Percentiles rank a stretch among this genome's conserved stretches.
These are phyloP conservation scores for Datisca glomerata DNA, from an alignment of 306 rosid genomes.

Conservation along the genomic window DNA sequence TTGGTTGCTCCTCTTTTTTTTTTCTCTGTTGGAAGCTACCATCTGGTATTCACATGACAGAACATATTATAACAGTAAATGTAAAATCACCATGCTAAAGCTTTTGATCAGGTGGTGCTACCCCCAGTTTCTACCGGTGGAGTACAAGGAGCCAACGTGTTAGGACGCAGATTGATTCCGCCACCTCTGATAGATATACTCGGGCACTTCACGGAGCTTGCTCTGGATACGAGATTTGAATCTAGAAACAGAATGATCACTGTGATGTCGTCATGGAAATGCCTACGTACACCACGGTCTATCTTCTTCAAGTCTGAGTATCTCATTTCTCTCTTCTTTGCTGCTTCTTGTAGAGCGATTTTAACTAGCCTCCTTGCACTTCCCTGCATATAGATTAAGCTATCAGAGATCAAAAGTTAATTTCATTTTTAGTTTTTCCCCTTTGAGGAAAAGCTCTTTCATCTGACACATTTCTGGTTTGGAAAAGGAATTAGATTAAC, in stretches of 20 bases:
- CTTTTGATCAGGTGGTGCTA: not conserved
- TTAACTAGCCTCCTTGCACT: constrained; percentile 74
- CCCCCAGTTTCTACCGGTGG: constrained; percentile 16
- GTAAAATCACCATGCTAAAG: too few species aligned
- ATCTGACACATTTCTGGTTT: too few species aligned
- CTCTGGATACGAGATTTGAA: constrained; percentile 65
- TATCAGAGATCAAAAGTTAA: not conserved
- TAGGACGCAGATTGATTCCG: constrained; percentile 35
- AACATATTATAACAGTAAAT: too few species aligned
- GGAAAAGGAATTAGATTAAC: too few species aligned
- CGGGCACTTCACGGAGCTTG: constrained; percentile 47
- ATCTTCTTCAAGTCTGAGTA: constrained; percentile 82
- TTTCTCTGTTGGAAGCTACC: not conserved
- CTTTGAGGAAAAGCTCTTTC: too few species aligned
- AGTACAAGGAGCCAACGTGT: constrained; percentile 29
- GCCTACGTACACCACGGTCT: constrained; percentile 84
- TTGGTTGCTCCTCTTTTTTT: not conserved
- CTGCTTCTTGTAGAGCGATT: constrained; percentile 77
- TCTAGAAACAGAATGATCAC: constrained; percentile 69
- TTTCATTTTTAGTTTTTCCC: too few species aligned
- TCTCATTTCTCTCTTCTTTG: constrained; percentile 89
- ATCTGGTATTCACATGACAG: not conserved
- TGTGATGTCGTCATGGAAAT: constrained; percentile 85
- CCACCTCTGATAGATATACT: constrained; percentile 53
- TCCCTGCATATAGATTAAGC: constrained; percentile 37